These are phyloP conservation scores for Physocladia obscura DNA, from an alignment of 192 early-diverging fungal genomes.

Conservation along the genomic window DNA sequence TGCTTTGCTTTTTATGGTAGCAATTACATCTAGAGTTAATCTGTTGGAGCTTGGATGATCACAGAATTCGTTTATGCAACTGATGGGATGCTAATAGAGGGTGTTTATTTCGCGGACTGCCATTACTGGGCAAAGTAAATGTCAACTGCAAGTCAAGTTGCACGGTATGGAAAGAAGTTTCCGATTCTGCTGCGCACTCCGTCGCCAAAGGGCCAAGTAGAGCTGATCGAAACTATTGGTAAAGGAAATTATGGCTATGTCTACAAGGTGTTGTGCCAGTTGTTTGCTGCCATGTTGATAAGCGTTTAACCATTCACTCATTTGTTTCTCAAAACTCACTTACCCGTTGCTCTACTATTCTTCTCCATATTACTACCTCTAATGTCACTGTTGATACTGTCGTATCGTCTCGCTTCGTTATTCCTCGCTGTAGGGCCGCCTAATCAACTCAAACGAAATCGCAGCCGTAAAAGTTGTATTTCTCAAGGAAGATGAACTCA, in stretches of 20 bases:
- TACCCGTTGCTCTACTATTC: not conserved
- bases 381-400: no score
- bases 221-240: constrained; percentile 65
- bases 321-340: no score
- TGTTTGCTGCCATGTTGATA: no score
- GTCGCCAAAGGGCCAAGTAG: constrained; percentile 59
- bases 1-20: no score
- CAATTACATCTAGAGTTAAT: no score
- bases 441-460: constrained; percentile 50
- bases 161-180: constrained; percentile 60
- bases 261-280: constrained; percentile 46
- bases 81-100: no score
- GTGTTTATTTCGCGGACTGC: no score
- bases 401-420: no score
- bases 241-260: constrained; percentile 73
- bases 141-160: not conserved
- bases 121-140: no score
- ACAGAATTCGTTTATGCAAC: no score
- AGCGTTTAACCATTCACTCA: no score
- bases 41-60: no score
- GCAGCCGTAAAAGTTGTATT: constrained; percentile 66
- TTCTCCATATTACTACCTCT: not conserved
- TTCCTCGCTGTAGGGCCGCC: constrained; percentile 54
- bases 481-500: constrained; percentile 65
- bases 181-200: constrained; percentile 58